A percentile compares a stretch with the other conserved stretches of the same genome.
phyloP scores from a whole-genome alignment of 495 filamentous ascomycete species.

The Tuber aestivum region DNA sequence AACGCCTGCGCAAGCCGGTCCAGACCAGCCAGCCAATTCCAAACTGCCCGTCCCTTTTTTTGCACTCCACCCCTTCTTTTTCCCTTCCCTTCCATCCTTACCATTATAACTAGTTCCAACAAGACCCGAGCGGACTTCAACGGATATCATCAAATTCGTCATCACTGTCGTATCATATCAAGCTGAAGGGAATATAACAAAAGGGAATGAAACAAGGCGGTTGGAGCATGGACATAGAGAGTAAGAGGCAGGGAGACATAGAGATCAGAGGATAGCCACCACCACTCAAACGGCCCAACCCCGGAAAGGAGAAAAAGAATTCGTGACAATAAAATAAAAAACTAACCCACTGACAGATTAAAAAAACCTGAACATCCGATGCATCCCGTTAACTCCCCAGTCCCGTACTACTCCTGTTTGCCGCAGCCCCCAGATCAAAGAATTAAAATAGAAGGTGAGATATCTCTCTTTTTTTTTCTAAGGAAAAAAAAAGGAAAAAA shows the following conservation, averaged over 20 bases:
- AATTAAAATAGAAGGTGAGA: constrained; percentile 1
- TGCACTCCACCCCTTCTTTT: constrained; percentile 3
- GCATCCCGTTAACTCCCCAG: constrained; percentile 11
- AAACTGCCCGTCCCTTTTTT: constrained; percentile 2
- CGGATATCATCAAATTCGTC: constrained; percentile 6
- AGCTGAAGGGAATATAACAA: constrained; percentile 1
- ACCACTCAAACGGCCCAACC: background rate
- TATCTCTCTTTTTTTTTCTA: background rate
- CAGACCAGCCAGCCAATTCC: constrained; percentile 2
- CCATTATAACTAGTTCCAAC: constrained; percentile 1
- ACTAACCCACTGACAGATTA: constrained; percentile 5
- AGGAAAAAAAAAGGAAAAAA: constrained; percentile 15
- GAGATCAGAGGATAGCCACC: background rate
- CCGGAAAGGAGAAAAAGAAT: background rate
- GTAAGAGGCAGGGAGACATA: background rate
- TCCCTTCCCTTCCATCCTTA: background rate
- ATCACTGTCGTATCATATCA: constrained; percentile 6
- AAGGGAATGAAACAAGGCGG: constrained; percentile 2
- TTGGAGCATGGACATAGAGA: background rate
- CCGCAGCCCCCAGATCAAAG: background rate
- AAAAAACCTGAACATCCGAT: constrained; percentile 5
- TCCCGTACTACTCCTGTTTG: constrained; percentile 3
- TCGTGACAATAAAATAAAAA: background rate
- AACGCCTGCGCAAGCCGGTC: background rate
- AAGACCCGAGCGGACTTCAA: background rate